A percentile compares a stretch with the other conserved stretches of the same genome.
Evolutionary conservation across 306 rosid genomes (phyloP).

Genomic region (Chamaecrista fasciculata): DNA sequence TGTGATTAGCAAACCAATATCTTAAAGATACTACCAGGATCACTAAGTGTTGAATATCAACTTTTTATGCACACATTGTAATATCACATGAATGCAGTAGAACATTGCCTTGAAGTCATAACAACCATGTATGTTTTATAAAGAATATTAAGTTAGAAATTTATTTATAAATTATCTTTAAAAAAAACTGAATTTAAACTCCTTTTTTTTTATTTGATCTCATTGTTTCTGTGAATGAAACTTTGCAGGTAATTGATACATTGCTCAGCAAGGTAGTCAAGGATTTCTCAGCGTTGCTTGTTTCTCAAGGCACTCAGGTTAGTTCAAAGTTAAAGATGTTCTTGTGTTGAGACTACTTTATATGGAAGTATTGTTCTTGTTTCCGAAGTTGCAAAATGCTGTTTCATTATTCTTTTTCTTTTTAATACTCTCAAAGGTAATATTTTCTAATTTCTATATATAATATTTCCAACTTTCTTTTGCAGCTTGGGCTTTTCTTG

Average conservation of each 20-base stretch:
- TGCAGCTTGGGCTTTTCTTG: constrained; percentile 77
- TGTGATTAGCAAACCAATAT: constrained; percentile 3
- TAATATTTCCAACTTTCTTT: constrained; percentile 12
- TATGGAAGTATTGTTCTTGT: not conserved
- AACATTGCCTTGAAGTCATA: constrained; percentile 12
- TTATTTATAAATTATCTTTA: not conserved
- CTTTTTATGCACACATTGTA: not conserved
- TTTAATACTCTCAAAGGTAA: not conserved
- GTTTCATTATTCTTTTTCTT: not conserved
- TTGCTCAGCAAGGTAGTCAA: constrained; percentile 69
- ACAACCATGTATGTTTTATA: constrained; percentile 1
- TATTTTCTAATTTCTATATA: constrained; percentile 12
- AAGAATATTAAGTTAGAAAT: not conserved
- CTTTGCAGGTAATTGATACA: constrained; percentile 71
- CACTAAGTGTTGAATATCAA: not conserved
- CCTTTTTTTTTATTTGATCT: constrained; percentile 27
- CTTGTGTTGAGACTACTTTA: not conserved
- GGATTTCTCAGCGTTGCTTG: constrained; percentile 85
- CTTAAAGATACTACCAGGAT: not conserved
- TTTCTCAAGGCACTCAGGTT: constrained; percentile 97
- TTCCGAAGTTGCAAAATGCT: not conserved
- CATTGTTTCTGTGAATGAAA: constrained; percentile 25
- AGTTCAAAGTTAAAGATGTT: constrained; percentile 21
- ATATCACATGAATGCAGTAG: not conserved
- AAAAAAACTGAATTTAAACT: not conserved